Evolutionary conservation across 2,329 filamentous ascomycete genomes (phyloP).

Genomic region (Colletotrichum australisinense): DNA sequence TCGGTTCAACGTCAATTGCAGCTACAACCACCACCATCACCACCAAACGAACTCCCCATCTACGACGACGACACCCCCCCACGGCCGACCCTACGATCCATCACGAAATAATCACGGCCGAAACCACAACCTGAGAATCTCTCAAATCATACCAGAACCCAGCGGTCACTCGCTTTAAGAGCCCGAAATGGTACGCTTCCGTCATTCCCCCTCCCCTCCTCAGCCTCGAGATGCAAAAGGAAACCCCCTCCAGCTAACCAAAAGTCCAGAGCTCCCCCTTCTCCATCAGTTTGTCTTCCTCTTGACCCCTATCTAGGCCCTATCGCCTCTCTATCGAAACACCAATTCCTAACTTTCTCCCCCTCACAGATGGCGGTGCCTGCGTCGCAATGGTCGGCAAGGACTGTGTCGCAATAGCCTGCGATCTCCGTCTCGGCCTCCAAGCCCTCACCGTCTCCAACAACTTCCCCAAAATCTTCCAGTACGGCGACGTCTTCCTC

Average conservation of each 20-base stretch:
- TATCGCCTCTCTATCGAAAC: neutral
- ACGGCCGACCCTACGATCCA: constrained; percentile 14
- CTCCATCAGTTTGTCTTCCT: constrained; percentile 82
- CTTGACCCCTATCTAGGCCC: constrained; percentile 20
- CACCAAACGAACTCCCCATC: constrained; percentile 33
- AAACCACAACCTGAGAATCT: neutral
- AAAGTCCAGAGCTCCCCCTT: constrained; percentile 82
- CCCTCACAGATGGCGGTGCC: constrained; percentile 79
- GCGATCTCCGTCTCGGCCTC: constrained; percentile 96
- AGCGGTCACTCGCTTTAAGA: constrained; percentile 33
- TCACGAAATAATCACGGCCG: constrained; percentile 7
- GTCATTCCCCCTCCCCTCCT: constrained; percentile 19
- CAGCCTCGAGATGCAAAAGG: constrained; percentile 39
- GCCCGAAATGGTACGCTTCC: constrained; percentile 38
- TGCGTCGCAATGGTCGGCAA: constrained; percentile 99
- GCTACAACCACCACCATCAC: constrained; percentile 38
- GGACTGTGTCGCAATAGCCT: constrained; percentile 99
- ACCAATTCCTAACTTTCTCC: constrained; percentile 34
- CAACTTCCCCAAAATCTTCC: constrained; percentile 99
- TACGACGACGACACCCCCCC: constrained; percentile 20
- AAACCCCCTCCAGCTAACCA: constrained; percentile 44
- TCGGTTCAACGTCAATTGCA: constrained; percentile 33
- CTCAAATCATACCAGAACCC: constrained; percentile 1
- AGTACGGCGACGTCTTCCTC: constrained; percentile 94
- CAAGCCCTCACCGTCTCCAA: constrained; percentile 98